Evolutionary conservation across 306 rosid species (phyloP).

Genomic region (Prunus davidiana): DNA sequence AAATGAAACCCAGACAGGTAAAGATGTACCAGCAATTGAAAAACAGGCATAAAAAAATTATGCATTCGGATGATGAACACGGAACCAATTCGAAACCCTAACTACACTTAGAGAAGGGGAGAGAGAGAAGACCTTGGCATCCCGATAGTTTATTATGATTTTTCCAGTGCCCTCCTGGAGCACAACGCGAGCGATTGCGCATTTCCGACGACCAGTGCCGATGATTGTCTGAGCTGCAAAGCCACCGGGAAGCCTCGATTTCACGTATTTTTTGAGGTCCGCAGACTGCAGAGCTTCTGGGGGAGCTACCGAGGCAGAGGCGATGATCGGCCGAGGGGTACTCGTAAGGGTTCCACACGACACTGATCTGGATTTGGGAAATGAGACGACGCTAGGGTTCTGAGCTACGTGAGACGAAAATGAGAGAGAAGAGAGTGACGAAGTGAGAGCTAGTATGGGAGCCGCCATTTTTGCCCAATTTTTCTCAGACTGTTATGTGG

Average conservation of each 20-base stretch:
- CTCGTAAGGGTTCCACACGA: conserved; percentile 15
- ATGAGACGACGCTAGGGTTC: conserved; percentile 35
- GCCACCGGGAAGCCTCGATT: conserved; percentile 90
- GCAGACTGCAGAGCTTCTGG: conserved; percentile 47
- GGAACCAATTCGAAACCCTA: neutral
- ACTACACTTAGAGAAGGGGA: neutral
- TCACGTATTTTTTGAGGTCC: conserved; percentile 63
- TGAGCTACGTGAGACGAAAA: conserved; percentile 70
- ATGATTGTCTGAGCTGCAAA: conserved; percentile 82
- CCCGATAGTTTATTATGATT: conserved; percentile 82
- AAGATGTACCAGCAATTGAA: neutral
- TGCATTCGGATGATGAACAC: neutral
- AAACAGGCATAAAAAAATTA: neutral
- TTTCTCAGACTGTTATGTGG: too few species aligned
- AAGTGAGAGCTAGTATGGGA: conserved; percentile 52
- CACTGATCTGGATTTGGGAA: conserved; percentile 33
- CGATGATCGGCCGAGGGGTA: conserved; percentile 35
- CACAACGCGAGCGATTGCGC: conserved; percentile 87
- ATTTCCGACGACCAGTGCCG: conserved; percentile 88
- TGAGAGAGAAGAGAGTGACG: conserved; percentile 70
- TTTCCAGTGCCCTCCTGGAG: conserved; percentile 89
- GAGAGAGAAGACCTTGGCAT: conserved; percentile 59
- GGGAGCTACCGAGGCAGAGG: conserved; percentile 52
- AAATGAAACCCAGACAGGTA: too few species aligned
- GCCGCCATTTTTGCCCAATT: conserved; percentile 44